Base-by-base conservation (phyloP, 139 green algal species). In the Coelastrella sp. region DNA sequence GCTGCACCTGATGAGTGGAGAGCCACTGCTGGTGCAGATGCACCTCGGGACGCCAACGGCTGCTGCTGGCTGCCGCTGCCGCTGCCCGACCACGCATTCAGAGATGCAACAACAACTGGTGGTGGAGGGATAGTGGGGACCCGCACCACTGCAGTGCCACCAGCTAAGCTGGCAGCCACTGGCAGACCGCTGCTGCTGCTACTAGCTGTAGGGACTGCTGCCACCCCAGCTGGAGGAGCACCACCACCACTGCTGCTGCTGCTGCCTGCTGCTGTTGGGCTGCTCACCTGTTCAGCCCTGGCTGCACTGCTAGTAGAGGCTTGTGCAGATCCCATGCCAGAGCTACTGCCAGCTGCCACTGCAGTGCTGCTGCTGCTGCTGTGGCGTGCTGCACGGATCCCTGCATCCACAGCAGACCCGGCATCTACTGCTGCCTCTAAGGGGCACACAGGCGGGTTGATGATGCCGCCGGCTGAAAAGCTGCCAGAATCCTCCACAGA, bases 401-500 rank as follows among this genome's bases (percentile, higher is more conserved):
- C 63, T 74, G 60, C 82, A 74, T 66, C 60, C 56, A 87, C 82
- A 56, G 82, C 82, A 17, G 82, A 87, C 12, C 57, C 82, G 20
- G 66, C 35, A 10, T 87, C 82, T 8, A 87, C 82, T 78, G 82
- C 82, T 78, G 82, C 82, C 58, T 87, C 82, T 11, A 87, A 61
- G 6, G 63, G 49, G 9, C 24, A 59, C 20, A 68, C 57, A 49
- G 22, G 15, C 10, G 25, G 49, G 19, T 10, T 8, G 12, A 20
- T 58, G 12, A 11, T 58, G n/a, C 9, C 73, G 22, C 80, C 19
- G 8, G 19, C 17, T 61, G 6, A 63, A 6, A 27, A 61, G 60
- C n/a, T 49, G 24, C 59, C 58, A 7, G 19, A 59, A 6, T n/a
- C 80, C n/a, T 68, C 80, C 6, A 10, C 4, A 17, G 59, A 59